Conservation (phyloP, 208 protist genomes). For the Strigomonas galati region DNA sequence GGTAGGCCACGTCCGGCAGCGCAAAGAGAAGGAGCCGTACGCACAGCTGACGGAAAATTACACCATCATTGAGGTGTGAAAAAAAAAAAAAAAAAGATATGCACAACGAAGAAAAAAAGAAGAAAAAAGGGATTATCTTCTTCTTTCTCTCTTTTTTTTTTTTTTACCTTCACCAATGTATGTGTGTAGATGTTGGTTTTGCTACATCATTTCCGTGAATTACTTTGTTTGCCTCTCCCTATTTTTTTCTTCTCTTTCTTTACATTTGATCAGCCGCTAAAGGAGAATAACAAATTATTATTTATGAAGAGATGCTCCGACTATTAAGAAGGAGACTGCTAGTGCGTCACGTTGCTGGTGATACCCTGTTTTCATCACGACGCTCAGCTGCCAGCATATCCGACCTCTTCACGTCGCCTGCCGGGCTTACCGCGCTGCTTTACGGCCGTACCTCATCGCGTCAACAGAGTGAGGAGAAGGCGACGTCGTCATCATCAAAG, state of each 20-base stretch:
- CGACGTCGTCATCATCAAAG: too few species aligned
- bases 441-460: slow-evolving; percentile 27
- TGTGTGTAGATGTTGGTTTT: too few species aligned
- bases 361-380: neutral
- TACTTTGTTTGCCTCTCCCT: neutral
- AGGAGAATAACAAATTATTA: too few species aligned
- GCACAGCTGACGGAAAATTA: slow-evolving; percentile 48
- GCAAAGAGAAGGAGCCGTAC: slow-evolving; percentile 16
- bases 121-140: too few species aligned
- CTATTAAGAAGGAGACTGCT: too few species aligned
- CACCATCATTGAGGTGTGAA: slow-evolving; percentile 65
- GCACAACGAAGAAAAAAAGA: neutral
- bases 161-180: too few species aligned
- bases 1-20: slow-evolving; percentile 65
- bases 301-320: too few species aligned
- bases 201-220: too few species aligned
- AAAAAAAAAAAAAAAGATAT: slow-evolving; percentile 3
- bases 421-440: slow-evolving; percentile 61
- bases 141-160: too few species aligned
- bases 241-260: neutral
- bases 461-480: neutral
- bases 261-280: too few species aligned
- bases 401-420: slow-evolving; percentile 60
- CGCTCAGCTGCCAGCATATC: slow-evolving; percentile 13
- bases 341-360: too few species aligned